Percentiles rank a stretch among this genome's conserved stretches.
phyloP scores from a whole-genome alignment of 768 basidiomycete genomes.

The Clitopilus passeckerianus region DNA sequence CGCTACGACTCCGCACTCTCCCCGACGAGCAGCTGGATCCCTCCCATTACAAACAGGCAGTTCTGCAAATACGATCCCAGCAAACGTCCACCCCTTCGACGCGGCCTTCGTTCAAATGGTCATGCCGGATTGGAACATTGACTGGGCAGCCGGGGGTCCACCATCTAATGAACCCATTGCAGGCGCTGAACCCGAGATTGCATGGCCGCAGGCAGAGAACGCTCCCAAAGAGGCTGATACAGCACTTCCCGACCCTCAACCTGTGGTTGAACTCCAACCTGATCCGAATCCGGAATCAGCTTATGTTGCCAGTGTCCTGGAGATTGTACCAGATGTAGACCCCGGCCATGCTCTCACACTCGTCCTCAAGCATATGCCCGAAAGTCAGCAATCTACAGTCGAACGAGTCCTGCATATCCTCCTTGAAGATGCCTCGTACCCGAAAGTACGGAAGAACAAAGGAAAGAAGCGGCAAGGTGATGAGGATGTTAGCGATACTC shows the following conservation, averaged over 20 bases:
- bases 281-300: conserved; percentile 17
- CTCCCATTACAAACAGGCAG: neutral
- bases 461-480: conserved; percentile 24
- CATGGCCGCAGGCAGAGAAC: too few species aligned
- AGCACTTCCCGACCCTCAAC: too few species aligned
- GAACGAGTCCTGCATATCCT: conserved; percentile 55
- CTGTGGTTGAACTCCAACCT: neutral
- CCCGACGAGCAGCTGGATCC: neutral
- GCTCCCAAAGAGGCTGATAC: too few species aligned
- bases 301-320: conserved; percentile 47
- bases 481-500: conserved; percentile 15
- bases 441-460: conserved; percentile 37
- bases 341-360: conserved; percentile 48
- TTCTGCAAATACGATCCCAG: neutral
- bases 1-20: neutral
- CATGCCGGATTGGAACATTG: neutral
- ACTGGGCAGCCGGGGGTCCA: neutral
- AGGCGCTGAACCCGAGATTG: too few species aligned
- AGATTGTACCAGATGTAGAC: conserved; percentile 68
- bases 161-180: neutral
- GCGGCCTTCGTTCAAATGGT: neutral
- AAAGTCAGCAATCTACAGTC: conserved; percentile 32
- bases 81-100: conserved; percentile 3
- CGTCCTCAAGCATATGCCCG: conserved; percentile 35
- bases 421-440: conserved; percentile 59